Percentiles rank a stretch among this genome's conserved stretches.
Evolutionary conservation across 768 basidiomycete genomes (phyloP).

Genomic region (Lactarius evosmus): DNA sequence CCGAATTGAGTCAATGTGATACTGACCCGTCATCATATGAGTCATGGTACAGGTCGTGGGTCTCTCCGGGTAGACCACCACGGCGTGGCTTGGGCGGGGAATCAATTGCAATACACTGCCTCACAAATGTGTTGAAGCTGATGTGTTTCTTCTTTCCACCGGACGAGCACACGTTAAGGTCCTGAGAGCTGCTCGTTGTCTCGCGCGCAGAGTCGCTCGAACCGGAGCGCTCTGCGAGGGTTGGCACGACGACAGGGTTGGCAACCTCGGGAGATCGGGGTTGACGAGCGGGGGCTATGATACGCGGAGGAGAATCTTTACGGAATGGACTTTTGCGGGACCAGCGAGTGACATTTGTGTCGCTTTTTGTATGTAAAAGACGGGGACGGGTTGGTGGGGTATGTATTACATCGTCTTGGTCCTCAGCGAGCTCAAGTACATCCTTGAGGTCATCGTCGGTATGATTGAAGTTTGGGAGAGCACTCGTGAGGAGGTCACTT

Average conservation of each 20-base stretch:
- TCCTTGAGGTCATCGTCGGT: conserved; percentile 47
- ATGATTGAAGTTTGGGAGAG: conserved; percentile 59
- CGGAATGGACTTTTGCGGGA: conserved; percentile 45
- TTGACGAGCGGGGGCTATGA: conserved; percentile 35
- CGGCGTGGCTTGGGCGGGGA: conserved; percentile 48
- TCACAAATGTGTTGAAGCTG: conserved; percentile 96
- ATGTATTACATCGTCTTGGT: conserved; percentile 13
- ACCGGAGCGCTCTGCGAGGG: conserved; percentile 24
- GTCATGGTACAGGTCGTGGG: conserved; percentile 30
- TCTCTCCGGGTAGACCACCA: conserved; percentile 22
- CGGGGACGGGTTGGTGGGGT: conserved; percentile 45
- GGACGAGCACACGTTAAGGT: conserved; percentile 32
- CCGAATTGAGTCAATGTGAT: not conserved
- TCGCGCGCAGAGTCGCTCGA: conserved; percentile 34
- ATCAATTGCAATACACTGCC: conserved; percentile 91
- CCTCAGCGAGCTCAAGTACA: conserved; percentile 7
- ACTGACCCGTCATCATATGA: conserved; percentile 64
- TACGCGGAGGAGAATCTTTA: conserved; percentile 70
- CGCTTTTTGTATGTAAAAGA: conserved; percentile 82
- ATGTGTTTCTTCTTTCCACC: conserved; percentile 79
- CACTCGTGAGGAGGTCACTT: conserved; percentile 79
- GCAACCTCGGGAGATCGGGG: conserved; percentile 24
- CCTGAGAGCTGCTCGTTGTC: conserved; percentile 36
- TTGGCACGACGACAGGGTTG: conserved; percentile 26
- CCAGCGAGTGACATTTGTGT: conserved; percentile 67